A percentile compares a stretch with the other conserved stretches of the same genome.
phyloP scores from a whole-genome alignment of 495 filamentous ascomycete species.

The Penicillium canescens region DNA sequence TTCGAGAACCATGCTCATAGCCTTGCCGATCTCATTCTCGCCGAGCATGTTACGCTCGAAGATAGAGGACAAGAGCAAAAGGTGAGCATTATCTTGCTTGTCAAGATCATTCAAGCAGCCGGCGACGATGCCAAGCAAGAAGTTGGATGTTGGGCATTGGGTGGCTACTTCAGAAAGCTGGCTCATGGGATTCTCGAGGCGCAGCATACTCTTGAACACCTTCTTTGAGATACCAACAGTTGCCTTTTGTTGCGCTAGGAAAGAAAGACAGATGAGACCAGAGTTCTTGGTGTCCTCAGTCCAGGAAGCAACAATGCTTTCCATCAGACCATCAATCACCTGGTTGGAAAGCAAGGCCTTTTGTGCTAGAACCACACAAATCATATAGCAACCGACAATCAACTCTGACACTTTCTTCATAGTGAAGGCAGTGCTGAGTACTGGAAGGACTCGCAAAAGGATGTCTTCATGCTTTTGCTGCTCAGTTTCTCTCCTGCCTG shows the following conservation, averaged over 20 bases:
- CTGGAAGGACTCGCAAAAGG: conserved; percentile 69
- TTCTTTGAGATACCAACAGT: conserved; percentile 55
- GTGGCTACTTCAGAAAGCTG: conserved; percentile 61
- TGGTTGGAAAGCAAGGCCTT: conserved; percentile 76
- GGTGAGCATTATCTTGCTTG: conserved; percentile 55
- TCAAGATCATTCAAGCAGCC: conserved; percentile 65
- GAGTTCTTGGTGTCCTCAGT: conserved; percentile 65
- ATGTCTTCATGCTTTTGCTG: conserved; percentile 77
- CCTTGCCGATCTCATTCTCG: conserved; percentile 57
- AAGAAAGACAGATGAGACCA: conserved; percentile 77
- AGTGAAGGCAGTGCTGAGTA: conserved; percentile 71
- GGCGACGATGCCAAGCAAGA: conserved; percentile 70
- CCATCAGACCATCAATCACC: conserved; percentile 78
- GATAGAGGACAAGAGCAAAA: conserved; percentile 59
- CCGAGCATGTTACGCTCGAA: conserved; percentile 62
- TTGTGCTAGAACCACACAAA: conserved; percentile 77
- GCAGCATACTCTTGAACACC: conserved; percentile 68
- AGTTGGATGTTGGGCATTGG: conserved; percentile 67
- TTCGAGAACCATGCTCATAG: conserved; percentile 62
- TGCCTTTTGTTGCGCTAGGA: conserved; percentile 76
- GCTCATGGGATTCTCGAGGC: conserved; percentile 56
- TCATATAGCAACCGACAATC: conserved; percentile 85
- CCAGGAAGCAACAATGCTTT: conserved; percentile 76
- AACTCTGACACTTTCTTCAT: conserved; percentile 73
- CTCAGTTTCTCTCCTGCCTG: conserved; percentile 66